These are phyloP conservation scores for Pyrus communis DNA, from an alignment of 306 rosid species.

Conservation along the genomic window DNA sequence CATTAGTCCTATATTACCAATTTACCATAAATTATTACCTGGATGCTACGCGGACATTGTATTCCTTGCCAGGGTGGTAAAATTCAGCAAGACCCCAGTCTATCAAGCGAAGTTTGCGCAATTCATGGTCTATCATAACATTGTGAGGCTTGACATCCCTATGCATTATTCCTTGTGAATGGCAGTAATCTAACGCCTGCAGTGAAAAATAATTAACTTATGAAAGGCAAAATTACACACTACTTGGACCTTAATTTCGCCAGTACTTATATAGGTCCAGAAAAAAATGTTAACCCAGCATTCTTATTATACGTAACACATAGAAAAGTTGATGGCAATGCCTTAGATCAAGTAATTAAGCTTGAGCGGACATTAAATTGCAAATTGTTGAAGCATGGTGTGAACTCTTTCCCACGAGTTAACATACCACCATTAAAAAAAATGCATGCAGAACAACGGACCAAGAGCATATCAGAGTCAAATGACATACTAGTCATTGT, in stretches of 20 bases:
- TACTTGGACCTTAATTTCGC: not conserved
- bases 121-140: slow-evolving; percentile 87
- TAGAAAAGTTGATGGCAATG: not conserved
- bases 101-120: slow-evolving; percentile 83
- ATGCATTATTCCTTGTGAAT: slow-evolving; percentile 92
- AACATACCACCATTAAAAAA: not conserved
- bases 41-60: slow-evolving; percentile 86
- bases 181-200: slow-evolving; percentile 88
- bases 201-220: slow-evolving; percentile 11
- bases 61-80: slow-evolving; percentile 88
- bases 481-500: not conserved
- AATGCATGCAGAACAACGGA: not conserved
- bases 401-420: not conserved
- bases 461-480: not conserved
- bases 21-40: slow-evolving; percentile 34
- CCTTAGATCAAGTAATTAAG: not conserved
- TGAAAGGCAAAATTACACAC: slow-evolving; percentile 12
- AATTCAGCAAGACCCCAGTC: slow-evolving; percentile 95
- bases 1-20: not conserved
- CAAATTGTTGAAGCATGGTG: not conserved
- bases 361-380: not conserved
- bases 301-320: not conserved
- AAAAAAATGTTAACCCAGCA: not conserved
- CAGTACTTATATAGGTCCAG: not conserved
- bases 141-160: slow-evolving; percentile 92